Conservation (phyloP, 768 basidiomycete genomes). For the Serendipita indica region DNA sequence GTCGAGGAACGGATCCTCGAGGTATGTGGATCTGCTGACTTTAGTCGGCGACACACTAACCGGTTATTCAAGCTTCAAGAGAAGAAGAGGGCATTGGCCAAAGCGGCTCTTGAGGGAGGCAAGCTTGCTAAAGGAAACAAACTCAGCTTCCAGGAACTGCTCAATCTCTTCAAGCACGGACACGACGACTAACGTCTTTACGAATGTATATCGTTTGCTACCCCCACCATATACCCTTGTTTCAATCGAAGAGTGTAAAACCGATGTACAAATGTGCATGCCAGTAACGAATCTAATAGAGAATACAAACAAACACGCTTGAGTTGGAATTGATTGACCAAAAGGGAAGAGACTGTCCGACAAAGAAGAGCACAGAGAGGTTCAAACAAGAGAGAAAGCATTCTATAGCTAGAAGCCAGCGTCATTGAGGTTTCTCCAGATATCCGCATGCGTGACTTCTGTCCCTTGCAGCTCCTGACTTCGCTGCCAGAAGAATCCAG, state of each 20-base stretch:
- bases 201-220: not conserved
- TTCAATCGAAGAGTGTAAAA: no score
- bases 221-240: not conserved
- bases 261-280: no score
- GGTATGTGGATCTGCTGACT: conserved; percentile 26
- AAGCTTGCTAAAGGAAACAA: conserved; percentile 67
- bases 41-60: not conserved
- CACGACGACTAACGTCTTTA: conserved; percentile 4
- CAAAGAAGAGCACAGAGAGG: not conserved
- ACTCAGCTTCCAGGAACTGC: conserved; percentile 71
- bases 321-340: not conserved
- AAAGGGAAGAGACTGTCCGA: not conserved
- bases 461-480: conserved; percentile 45
- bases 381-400: not conserved
- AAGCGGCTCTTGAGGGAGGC: conserved; percentile 75
- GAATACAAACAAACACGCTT: not conserved
- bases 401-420: conserved; percentile 40
- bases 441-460: conserved; percentile 47
- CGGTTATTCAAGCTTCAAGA: conserved; percentile 52
- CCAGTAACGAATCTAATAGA: not conserved
- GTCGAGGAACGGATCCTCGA: conserved; percentile 77
- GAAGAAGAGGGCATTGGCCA: conserved; percentile 73
- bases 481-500: conserved; percentile 40
- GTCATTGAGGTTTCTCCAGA: conserved; percentile 49
- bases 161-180: conserved; percentile 57